Base-by-base conservation (phyloP, 129 eudicot genomes). In the Lonicera japonica region DNA sequence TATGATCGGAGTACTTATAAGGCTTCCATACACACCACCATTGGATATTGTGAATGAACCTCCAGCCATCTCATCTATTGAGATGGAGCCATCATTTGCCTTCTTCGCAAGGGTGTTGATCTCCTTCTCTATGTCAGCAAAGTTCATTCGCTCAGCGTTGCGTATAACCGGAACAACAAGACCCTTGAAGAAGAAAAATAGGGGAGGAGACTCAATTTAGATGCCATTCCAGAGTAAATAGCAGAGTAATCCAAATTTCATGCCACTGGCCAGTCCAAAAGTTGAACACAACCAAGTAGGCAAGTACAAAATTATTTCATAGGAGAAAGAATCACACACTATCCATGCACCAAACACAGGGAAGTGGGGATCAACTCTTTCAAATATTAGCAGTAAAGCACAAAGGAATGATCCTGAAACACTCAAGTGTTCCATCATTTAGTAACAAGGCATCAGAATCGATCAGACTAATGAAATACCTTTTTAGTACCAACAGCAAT, bases 91-190 rank as follows among this genome's bases (percentile, higher is more conserved):
- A 63, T 56, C 74, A 64, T 43, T 73, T 21, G 89, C 89, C 77
- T 83, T 83, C 64, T 79, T 83, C 11, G 89, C 89, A 50, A 83
- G 83, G 41, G 67, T 64, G 61, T 83, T 83, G 61, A 83, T 83
- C 54, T 71, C 73, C 72, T 84, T 88, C 71, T 88, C 96, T 47
- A 88, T 86, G 50, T 84, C 89, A 56, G 92, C 96, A 66, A 88
- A 88, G 70, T 88, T 88, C 96, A 88, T 81, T 45, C 59, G 71
- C 50, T 79, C 92, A 45, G 92, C 92, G 59, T 74, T 74, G 25
- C 94, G 94, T 52, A 88, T 77, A 69, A 88, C 96, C 5, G 96
- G 96, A 55, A 88, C 96, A 71, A 88, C 96, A 13, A 88, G 84
- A 23, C 96, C 96, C 96, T 88, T 65, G 61, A 76, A 79, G 60